These are phyloP conservation scores for Rhizoclosmatium sp. DNA, from an alignment of 192 early-diverging fungal genomes.

Conservation along the genomic window DNA sequence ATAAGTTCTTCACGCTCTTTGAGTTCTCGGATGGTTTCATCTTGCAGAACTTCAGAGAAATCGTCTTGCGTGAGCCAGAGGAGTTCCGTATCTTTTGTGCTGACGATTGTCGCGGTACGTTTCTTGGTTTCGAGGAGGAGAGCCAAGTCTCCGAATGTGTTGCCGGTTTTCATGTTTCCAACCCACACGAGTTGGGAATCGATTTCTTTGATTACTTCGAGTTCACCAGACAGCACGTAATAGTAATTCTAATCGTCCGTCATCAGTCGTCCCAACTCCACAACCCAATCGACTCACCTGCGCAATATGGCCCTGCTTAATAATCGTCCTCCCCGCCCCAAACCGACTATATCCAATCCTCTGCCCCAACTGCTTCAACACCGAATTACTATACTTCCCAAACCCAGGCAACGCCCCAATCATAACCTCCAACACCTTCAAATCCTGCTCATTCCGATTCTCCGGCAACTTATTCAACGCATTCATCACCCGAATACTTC, in stretches of 20 bases:
- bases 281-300: neutral
- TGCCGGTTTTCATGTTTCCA: neutral
- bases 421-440: neutral
- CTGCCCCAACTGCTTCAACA: neutral
- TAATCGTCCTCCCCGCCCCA: neutral
- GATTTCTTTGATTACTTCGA: conserved; percentile 4
- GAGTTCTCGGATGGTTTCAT: conserved; percentile 12
- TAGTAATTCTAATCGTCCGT: conserved; percentile 1
- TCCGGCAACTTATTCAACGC: conserved; percentile 19
- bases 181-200: conserved; percentile 5
- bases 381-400: neutral
- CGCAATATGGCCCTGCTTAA: conserved; percentile 15
- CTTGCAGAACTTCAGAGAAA: conserved; percentile 21
- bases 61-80: conserved; percentile 27
- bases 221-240: conserved; percentile 24
- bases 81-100: conserved; percentile 21
- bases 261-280: neutral
- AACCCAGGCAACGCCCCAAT: conserved; percentile 7
- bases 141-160: conserved; percentile 12
- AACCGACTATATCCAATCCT: conserved; percentile 8
- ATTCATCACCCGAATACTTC: conserved; percentile 1
- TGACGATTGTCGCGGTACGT: conserved; percentile 3
- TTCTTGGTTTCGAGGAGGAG: neutral
- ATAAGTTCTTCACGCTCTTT: conserved; percentile 15
- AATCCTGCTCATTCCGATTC: conserved; percentile 1